These are phyloP conservation scores for Suillus fuscotomentosus DNA, from an alignment of 768 basidiomycete genomes.

Conservation along the genomic window DNA sequence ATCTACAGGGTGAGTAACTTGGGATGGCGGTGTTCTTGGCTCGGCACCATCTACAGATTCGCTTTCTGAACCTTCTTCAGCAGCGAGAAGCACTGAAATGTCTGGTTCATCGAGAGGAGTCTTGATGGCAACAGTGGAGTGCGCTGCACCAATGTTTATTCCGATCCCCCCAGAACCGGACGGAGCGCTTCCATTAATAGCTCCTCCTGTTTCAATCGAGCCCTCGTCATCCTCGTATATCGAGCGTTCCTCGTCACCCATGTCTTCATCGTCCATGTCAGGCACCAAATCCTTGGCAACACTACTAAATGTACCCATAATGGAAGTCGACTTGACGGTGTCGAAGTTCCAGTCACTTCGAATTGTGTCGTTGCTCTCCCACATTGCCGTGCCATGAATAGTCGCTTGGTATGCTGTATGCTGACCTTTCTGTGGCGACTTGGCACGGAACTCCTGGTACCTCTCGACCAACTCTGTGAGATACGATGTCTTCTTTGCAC, in stretches of 20 bases:
- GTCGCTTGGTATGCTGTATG: constrained; percentile 56
- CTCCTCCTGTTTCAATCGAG: constrained; percentile 61
- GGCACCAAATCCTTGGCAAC: constrained; percentile 69
- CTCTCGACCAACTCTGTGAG: constrained; percentile 88
- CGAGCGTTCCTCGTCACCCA: constrained; percentile 35
- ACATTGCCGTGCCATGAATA: constrained; percentile 54
- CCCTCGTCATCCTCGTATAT: constrained; percentile 45
- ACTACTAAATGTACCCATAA: constrained; percentile 76
- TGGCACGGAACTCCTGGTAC: constrained; percentile 71
- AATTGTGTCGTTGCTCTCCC: constrained; percentile 76
- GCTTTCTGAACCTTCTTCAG: constrained; percentile 34
- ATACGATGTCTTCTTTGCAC: constrained; percentile 77
- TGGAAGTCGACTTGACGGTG: constrained; percentile 67
- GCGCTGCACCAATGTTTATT: constrained; percentile 52
- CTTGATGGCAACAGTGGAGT: constrained; percentile 75
- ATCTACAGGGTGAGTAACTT: constrained; percentile 14
- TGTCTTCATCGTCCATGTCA: constrained; percentile 57
- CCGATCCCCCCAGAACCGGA: constrained; percentile 39
- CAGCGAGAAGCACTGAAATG: constrained; percentile 38
- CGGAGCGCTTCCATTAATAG: constrained; percentile 65
- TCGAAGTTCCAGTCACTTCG: constrained; percentile 97
- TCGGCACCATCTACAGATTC: constrained; percentile 40
- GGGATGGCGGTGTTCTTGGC: constrained; percentile 32
- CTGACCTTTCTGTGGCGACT: constrained; percentile 53
- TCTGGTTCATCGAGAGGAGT: constrained; percentile 39